phyloP scores from a whole-genome alignment of 2,329 filamentous ascomycete species.

The Verticillium alfalfae region DNA sequence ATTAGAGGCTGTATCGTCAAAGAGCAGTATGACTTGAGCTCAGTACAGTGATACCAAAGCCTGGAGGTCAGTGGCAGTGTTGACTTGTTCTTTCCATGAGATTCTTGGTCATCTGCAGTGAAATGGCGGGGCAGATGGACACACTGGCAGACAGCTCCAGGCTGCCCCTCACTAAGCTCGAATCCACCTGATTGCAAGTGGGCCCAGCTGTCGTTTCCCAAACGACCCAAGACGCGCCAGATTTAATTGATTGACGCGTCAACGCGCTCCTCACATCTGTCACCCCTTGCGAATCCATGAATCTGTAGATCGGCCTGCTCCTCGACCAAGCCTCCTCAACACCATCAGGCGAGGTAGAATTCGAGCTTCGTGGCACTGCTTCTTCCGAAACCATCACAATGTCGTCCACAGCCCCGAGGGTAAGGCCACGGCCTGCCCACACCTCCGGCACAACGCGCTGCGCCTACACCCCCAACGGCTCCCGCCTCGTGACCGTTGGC shows the following conservation, averaged over 20 bases:
- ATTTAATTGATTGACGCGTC: constrained; percentile 23
- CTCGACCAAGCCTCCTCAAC: not conserved
- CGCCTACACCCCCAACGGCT: constrained; percentile 84
- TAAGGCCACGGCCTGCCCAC: constrained; percentile 65
- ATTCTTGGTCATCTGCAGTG: not conserved
- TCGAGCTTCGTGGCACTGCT: not conserved
- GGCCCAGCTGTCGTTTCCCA: too few relatives aligned
- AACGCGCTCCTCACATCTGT: not conserved
- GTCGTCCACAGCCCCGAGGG: constrained; percentile 37
- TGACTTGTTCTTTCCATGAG: not conserved
- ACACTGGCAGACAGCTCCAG: too few relatives aligned
- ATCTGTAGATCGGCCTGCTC: not conserved
- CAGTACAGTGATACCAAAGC: not conserved
- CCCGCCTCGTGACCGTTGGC: constrained; percentile 82
- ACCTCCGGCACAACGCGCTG: constrained; percentile 83
- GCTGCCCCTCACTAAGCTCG: not conserved
- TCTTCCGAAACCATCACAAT: not conserved
- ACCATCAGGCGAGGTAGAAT: not conserved
- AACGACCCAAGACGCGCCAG: not conserved
- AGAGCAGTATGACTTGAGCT: not conserved
- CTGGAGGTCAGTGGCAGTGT: not conserved
- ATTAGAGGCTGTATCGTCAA: not conserved
- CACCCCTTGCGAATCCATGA: not conserved
- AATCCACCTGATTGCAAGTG: not conserved
- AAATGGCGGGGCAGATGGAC: not conserved